Conservation (phyloP, 2,329 filamentous ascomycete genomes). For the Capronia epimyces region DNA sequence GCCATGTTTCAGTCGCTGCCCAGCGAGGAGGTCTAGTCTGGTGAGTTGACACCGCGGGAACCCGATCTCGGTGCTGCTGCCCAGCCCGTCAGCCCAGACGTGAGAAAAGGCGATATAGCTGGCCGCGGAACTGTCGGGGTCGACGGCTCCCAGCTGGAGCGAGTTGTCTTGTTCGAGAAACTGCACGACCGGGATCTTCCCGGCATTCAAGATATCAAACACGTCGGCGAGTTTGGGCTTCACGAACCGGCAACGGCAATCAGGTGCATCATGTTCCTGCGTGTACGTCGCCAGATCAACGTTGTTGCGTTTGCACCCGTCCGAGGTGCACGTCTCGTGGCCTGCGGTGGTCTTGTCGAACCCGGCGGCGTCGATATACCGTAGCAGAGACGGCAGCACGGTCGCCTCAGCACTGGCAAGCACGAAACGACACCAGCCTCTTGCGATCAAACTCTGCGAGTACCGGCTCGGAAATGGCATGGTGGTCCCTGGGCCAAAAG, state of each 20-base stretch:
- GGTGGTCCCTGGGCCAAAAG: background rate
- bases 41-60: background rate
- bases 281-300: background rate
- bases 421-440: background rate
- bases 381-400: background rate
- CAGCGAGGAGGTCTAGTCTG: background rate
- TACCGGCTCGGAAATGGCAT: background rate
- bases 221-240: background rate
- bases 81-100: constrained; percentile 1
- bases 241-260: background rate
- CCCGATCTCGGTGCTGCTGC: background rate
- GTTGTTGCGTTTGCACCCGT: background rate
- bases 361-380: background rate
- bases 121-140: background rate
- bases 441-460: background rate
- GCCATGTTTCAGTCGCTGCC: background rate
- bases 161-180: background rate
- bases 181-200: background rate
- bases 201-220: background rate
- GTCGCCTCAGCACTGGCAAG: background rate
- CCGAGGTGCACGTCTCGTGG: background rate
- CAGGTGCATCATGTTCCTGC: background rate
- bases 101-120: background rate
- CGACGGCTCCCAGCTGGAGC: background rate
- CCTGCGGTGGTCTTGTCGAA: background rate